phyloP scores from a whole-genome alignment of 345 rosid genomes.

The Hibiscus mutabilis region DNA sequence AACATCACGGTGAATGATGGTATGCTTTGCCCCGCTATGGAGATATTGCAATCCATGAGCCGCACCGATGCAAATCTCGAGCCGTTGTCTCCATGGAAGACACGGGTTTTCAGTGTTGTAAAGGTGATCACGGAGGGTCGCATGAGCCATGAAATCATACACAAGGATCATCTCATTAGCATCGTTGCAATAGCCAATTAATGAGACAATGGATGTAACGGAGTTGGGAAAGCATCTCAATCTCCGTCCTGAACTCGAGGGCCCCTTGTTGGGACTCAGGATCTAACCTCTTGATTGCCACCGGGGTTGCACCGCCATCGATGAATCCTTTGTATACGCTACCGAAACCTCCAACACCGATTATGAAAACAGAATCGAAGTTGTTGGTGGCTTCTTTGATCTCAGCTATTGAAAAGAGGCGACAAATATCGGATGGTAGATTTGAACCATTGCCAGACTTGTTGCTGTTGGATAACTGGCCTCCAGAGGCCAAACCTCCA shows the following conservation, averaged over 20 bases:
- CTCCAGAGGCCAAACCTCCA: not conserved
- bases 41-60: slow-evolving; percentile 4
- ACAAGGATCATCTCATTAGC: slow-evolving; percentile 4
- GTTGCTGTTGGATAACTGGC: not conserved
- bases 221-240: slow-evolving; percentile 4
- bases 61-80: not conserved
- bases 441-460: not conserved
- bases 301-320: not conserved
- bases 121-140: not conserved
- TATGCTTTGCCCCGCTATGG: slow-evolving; percentile 1
- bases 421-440: slow-evolving; percentile 2
- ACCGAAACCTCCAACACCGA: not conserved
- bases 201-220: slow-evolving; percentile 2
- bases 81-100: not conserved
- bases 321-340: not conserved
- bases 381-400: not conserved
- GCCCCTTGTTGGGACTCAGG: not conserved
- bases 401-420: not conserved
- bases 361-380: not conserved
- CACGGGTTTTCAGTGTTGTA: not conserved
- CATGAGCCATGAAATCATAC: not conserved
- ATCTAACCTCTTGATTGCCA: slow-evolving; percentile 1
- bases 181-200: slow-evolving; percentile 1
- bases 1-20: slow-evolving; percentile 1
- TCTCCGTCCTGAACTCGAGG: slow-evolving; percentile 1